A percentile compares a stretch with the other conserved stretches of the same genome.
Conservation (phyloP, 495 filamentous ascomycete genomes). For the Entonaema liquescens region DNA sequence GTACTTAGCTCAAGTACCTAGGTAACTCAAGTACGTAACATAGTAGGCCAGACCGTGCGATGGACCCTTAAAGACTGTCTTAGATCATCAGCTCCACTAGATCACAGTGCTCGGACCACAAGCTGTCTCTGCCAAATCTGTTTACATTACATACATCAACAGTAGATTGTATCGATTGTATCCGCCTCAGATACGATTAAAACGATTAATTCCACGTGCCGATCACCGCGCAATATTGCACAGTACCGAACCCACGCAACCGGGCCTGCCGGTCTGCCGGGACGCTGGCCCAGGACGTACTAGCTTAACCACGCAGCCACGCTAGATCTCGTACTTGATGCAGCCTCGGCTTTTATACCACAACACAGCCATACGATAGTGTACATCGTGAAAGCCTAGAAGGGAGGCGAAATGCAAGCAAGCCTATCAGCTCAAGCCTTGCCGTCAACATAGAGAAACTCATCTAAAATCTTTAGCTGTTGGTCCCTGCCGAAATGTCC, state of each 20-base stretch:
- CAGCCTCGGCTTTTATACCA: constrained; percentile 10
- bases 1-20: no score
- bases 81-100: constrained; percentile 16
- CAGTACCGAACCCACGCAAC: constrained; percentile 24
- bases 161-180: not conserved
- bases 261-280: constrained; percentile 24
- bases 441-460: not conserved
- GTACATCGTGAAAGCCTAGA: not conserved
- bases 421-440: constrained; percentile 33
- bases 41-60: constrained; percentile 29
- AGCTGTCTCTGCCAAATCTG: not conserved
- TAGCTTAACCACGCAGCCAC: constrained; percentile 7
- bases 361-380: not conserved
- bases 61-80: constrained; percentile 22
- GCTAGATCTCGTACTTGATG: constrained; percentile 10
- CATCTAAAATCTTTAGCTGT: not conserved
- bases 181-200: not conserved
- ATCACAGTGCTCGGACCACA: not conserved
- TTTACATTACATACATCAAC: not conserved
- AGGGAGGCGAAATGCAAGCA: constrained; percentile 4
- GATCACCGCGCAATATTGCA: constrained; percentile 9
- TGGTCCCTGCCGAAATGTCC: not conserved
- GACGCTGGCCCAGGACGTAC: constrained; percentile 19
- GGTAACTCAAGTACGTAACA: not conserved
- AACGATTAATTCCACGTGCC: constrained; percentile 26